These are phyloP conservation scores for Coemansia sp. DNA, from an alignment of 192 early-diverging fungal species.

Conservation along the genomic window DNA sequence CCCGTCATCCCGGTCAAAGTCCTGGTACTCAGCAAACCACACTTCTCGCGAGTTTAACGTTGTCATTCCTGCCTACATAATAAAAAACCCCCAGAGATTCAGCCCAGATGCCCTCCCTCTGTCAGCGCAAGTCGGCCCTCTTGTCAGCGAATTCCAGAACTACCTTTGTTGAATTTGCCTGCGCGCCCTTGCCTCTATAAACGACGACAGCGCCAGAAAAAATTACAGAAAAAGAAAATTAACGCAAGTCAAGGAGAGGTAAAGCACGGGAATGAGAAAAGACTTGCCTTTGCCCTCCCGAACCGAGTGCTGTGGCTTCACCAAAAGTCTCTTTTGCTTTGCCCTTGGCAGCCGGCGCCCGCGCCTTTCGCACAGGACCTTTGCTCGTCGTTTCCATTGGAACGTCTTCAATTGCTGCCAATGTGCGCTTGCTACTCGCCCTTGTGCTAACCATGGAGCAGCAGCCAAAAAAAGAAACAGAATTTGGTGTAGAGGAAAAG, in stretches of 20 bases:
- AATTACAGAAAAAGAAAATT: not conserved
- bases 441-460: not conserved
- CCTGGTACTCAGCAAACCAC: constrained; percentile 41
- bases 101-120: not conserved
- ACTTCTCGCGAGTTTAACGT: constrained; percentile 7
- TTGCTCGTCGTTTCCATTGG: not conserved
- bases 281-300: not conserved
- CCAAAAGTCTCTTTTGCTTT: too few species aligned
- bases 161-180: not conserved
- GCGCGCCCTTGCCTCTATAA: not conserved
- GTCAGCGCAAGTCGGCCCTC: not conserved
- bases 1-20: constrained; percentile 26
- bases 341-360: not conserved
- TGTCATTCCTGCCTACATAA: constrained; percentile 16
- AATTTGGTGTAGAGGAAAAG: too few species aligned
- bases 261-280: not conserved
- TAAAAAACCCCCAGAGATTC: not conserved
- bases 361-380: not conserved
- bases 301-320: not conserved
- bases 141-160: not conserved
- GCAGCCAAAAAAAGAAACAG: not conserved
- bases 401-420: not conserved
- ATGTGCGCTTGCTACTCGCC: not conserved
- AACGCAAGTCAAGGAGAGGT: not conserved
- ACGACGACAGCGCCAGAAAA: not conserved